Base-by-base conservation (phyloP, 2,329 filamentous ascomycete species). In the Fusarium equiseti region DNA sequence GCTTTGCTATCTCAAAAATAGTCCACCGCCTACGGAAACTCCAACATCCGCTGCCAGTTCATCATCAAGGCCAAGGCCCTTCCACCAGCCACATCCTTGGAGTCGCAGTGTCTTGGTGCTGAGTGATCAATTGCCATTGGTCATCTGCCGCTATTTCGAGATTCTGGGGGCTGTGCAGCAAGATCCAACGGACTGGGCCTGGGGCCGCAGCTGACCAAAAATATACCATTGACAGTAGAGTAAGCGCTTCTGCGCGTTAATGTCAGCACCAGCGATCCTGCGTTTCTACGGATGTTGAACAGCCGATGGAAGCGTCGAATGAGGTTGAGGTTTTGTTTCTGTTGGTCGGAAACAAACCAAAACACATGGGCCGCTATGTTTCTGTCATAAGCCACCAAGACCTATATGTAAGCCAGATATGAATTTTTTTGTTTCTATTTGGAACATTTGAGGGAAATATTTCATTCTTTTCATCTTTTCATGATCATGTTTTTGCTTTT, bases 111-210 rank as follows among this genome's bases (percentile, higher is more conserved):
- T 31, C 43, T 66, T 66, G 60, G 55, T 69, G 55, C 27, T 51
- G 44, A 43, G 60, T 11, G 24, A 42, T 16, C 7, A 31, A 18
- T 32, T 24, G 9, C 40, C 10, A 66, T 67, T 66, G 63, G 63
- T 63, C n/a, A 22, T 50, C 42, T 50, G 44, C 50, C 59, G 60
- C 56, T 69, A 69, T 69, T 69, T 71, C 59, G 44, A 71, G 68
- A 31, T 57, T 46, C 38, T 38, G 56, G 55, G 46, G 68, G 68
- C 68, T 71, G 68, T 71, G 68, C 59, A 69, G 29, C 15, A 15
- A 40, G 24, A 40, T 24, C 57, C 63, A 52, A 43, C 56, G 31
- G 53, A 40, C 16, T 50, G 12, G 42, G 46, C 29, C 48, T 35
- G 32, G 31, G 49, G 27, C 63, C 63, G 60, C 54, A 66, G 63